Percentiles rank a stretch among this genome's conserved stretches.
These are phyloP conservation scores for Penicillium aurantiogriseum DNA, from an alignment of 2,329 filamentous ascomycete genomes.

Conservation along the genomic window DNA sequence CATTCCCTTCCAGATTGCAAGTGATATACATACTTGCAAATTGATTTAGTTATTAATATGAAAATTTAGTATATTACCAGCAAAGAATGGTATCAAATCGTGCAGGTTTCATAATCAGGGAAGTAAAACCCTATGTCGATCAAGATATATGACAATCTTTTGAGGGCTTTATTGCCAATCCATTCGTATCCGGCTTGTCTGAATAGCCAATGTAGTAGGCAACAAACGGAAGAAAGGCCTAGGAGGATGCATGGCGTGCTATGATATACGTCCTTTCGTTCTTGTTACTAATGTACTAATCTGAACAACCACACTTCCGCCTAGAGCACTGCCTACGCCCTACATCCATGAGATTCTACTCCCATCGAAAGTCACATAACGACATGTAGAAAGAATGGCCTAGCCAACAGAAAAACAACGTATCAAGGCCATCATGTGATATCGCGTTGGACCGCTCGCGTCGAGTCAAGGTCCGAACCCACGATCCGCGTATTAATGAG, in stretches of 20 bases:
- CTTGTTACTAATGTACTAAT: background rate
- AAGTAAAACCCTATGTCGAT: background rate
- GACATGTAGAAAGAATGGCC: background rate
- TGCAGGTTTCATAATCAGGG: no score
- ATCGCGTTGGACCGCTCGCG: constrained; percentile 4
- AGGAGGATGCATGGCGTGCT: background rate
- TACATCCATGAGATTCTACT: background rate
- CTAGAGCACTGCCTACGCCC: background rate
- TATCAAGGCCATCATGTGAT: background rate
- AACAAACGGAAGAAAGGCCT: background rate
- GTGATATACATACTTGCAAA: background rate
- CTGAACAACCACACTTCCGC: background rate
- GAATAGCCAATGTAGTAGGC: no score
- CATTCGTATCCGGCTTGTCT: no score
- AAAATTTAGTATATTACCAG: background rate
- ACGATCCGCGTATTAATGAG: constrained; percentile 1
- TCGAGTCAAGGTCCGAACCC: background rate
- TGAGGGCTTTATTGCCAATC: background rate
- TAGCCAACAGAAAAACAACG: background rate
- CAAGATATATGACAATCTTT: background rate
- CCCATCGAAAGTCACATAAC: background rate
- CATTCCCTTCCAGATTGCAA: background rate
- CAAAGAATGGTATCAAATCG: background rate
- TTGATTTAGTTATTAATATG: background rate
- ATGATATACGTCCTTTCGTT: background rate